phyloP scores from a whole-genome alignment of 129 eudicot species.

The Arctium minus region DNA sequence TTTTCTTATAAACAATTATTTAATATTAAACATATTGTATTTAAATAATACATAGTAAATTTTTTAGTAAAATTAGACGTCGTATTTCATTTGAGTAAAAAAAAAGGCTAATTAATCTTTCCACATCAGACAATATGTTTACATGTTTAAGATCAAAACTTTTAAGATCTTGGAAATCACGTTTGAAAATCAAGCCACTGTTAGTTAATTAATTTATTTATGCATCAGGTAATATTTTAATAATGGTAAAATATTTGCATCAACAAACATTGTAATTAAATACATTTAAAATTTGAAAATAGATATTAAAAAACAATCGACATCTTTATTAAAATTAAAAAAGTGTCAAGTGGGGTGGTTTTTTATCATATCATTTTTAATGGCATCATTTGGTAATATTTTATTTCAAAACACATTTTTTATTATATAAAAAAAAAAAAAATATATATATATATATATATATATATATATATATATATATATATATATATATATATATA shows the following conservation, averaged over 20 bases:
- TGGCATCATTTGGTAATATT: not conserved
- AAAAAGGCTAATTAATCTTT: not conserved
- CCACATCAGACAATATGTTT: not conserved
- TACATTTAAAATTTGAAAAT: not conserved
- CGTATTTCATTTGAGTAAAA: not conserved
- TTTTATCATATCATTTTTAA: not conserved
- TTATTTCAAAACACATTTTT: not conserved
- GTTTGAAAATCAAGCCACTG: not conserved
- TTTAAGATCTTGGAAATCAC: not conserved
- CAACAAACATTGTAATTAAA: not conserved
- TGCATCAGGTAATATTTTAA: not conserved
- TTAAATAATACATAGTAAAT: too few relatives aligned
- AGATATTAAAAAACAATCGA: not conserved
- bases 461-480: not conserved
- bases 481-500: not conserved
- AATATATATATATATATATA: not conserved
- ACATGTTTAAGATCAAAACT: not conserved
- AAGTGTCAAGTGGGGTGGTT: not conserved
- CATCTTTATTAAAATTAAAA: not conserved
- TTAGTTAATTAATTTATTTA: not conserved
- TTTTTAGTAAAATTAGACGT: too few relatives aligned
- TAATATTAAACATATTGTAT: too few relatives aligned
- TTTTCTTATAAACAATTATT: too few relatives aligned
- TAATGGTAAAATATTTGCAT: not conserved
- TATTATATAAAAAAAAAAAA: not conserved